Percentiles rank a stretch among this genome's conserved stretches.
These are phyloP conservation scores for Sporothrix protearum DNA, from an alignment of 2,329 filamentous ascomycete species.

Conservation along the genomic window DNA sequence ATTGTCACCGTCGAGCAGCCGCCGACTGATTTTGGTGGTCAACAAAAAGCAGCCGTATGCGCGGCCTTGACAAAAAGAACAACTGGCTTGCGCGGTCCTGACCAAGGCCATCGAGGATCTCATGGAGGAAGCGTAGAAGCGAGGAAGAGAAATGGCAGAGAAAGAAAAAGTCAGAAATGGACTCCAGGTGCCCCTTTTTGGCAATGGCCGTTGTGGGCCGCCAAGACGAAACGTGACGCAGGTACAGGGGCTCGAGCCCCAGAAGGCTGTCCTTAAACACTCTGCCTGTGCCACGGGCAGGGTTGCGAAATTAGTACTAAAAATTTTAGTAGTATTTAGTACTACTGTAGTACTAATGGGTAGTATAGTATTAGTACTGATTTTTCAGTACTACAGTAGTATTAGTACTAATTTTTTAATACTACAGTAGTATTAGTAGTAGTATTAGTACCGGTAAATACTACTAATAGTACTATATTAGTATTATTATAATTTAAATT, in stretches of 20 bases:
- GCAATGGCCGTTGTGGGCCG: not conserved
- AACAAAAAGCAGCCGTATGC: not conserved
- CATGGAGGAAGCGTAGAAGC: not conserved
- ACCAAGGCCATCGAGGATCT: not conserved
- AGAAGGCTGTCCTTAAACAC: not conserved
- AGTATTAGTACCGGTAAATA: no score
- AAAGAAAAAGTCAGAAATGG: not conserved
- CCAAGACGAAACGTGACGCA: slow-evolving; percentile 14
- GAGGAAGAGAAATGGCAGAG: not conserved
- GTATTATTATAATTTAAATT: no score
- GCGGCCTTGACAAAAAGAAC: not conserved
- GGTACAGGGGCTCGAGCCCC: not conserved
- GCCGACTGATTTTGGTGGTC: not conserved
- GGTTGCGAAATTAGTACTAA: no score
- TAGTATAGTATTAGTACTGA: no score
- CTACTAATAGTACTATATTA: no score
- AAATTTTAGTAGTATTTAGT: no score
- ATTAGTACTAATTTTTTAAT: no score
- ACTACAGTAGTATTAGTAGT: no score
- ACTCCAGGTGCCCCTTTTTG: not conserved
- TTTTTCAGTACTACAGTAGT: no score
- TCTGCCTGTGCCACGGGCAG: no score
- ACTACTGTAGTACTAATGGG: no score
- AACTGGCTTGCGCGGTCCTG: not conserved
- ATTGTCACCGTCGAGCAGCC: slow-evolving; percentile 16